A percentile compares a stretch with the other conserved stretches of the same genome.
Conservation (phyloP, 2,329 filamentous ascomycete genomes). For the Didymella segeticola region DNA sequence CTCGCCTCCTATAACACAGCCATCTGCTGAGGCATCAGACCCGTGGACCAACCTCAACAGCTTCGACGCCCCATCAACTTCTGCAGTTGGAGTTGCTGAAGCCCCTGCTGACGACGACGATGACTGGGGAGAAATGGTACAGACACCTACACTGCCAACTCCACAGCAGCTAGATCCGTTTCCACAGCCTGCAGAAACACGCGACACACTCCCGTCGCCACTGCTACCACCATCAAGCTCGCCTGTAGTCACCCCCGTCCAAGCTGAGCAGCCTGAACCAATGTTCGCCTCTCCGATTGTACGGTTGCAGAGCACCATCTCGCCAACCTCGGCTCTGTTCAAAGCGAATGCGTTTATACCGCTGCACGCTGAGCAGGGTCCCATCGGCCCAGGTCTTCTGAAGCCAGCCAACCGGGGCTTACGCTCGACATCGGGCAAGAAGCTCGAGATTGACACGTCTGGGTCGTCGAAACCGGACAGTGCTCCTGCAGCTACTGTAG, state of each 20-base stretch:
- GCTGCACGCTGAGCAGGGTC: constrained; percentile 30
- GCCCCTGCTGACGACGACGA: constrained; percentile 42
- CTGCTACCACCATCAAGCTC: constrained; percentile 21
- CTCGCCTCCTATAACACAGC: constrained; percentile 13
- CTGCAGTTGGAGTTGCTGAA: constrained; percentile 5
- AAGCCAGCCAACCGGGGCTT: constrained; percentile 30
- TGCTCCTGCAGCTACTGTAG: background rate
- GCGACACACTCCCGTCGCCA: constrained; percentile 18
- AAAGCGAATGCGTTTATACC: constrained; percentile 39
- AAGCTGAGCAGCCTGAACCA: constrained; percentile 23
- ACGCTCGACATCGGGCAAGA: constrained; percentile 18
- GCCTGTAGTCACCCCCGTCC: constrained; percentile 11
- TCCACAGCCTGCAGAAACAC: constrained; percentile 15
- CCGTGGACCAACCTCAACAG: constrained; percentile 25
- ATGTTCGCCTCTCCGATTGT: constrained; percentile 41
- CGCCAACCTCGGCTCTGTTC: constrained; percentile 45
- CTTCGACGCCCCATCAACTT: constrained; percentile 21
- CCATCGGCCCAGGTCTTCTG: constrained; percentile 39
- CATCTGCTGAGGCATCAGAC: constrained; percentile 15
- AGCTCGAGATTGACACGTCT: background rate
- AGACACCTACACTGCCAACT: constrained; percentile 40
- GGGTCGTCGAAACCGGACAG: background rate
- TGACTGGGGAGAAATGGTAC: constrained; percentile 51
- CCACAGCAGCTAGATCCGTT: constrained; percentile 22
- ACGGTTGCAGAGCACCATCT: constrained; percentile 41